Evolutionary conservation across 768 basidiomycete species (phyloP).

Genomic region (Cystofilobasidium capitatum): DNA sequence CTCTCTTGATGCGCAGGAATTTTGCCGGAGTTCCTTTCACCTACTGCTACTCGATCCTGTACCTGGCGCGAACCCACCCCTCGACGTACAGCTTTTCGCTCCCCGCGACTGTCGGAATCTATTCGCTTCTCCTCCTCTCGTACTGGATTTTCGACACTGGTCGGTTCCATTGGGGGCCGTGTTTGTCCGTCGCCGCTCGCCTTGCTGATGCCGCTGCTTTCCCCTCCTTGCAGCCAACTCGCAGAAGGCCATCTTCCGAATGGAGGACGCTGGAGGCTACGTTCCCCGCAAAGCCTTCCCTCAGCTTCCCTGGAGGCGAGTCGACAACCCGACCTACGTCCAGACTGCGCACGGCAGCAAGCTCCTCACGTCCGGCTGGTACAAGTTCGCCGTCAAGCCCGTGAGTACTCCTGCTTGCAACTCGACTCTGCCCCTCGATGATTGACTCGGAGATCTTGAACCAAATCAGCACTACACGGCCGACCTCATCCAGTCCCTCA

Average conservation of each 20-base stretch:
- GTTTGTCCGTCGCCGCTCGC: background rate
- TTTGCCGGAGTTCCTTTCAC: conserved; percentile 73
- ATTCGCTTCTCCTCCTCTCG: conserved; percentile 36
- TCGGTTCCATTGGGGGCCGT: conserved; percentile 58
- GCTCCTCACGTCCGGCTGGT: conserved; percentile 85
- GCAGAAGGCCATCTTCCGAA: conserved; percentile 60
- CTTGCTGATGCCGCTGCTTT: background rate
- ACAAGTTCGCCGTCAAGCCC: conserved; percentile 50
- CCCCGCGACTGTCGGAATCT: conserved; percentile 60
- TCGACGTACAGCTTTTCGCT: conserved; percentile 77
- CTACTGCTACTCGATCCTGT: conserved; percentile 93
- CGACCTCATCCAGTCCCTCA: conserved; percentile 62
- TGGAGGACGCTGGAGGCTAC: conserved; percentile 84
- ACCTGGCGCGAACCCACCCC: conserved; percentile 92
- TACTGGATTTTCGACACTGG: conserved; percentile 71
- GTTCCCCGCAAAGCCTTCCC: conserved; percentile 86
- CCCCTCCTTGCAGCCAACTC: background rate
- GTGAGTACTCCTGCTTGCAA: conserved; percentile 43
- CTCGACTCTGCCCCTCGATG: background rate
- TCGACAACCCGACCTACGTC: conserved; percentile 80
- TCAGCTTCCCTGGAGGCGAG: conserved; percentile 68
- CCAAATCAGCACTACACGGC: conserved; percentile 78
- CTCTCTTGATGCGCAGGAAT: conserved; percentile 42
- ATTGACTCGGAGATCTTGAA: background rate
- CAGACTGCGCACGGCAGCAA: conserved; percentile 92